Conservation (phyloP, 805 yeast species). For the Yarrowia osloensis region DNA sequence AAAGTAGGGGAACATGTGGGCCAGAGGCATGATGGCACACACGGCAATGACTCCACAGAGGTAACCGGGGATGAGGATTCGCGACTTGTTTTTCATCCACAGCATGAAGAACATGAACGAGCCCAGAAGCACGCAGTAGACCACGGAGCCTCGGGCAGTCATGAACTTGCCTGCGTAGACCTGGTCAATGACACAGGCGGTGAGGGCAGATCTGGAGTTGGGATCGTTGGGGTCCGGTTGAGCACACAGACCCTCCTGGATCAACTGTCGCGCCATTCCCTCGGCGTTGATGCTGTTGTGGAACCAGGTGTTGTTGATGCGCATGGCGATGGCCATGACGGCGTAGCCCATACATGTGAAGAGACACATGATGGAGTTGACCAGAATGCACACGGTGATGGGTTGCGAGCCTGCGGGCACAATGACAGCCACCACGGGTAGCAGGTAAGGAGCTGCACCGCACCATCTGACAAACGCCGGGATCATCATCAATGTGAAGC, state of each 20-base stretch:
- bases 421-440: slow-evolving; percentile 11
- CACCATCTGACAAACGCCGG: slow-evolving; percentile 9
- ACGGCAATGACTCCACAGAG: slow-evolving; percentile 26
- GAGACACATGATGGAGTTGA: slow-evolving; percentile 23
- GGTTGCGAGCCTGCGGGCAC: slow-evolving; percentile 6
- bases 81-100: slow-evolving; percentile 26
- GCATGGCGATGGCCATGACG: slow-evolving; percentile 19
- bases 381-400: not conserved
- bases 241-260: not conserved
- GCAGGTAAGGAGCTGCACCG: not conserved
- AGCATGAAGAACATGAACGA: slow-evolving; percentile 24
- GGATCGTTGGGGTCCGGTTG: not conserved
- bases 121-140: slow-evolving; percentile 10
- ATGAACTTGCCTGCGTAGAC: not conserved
- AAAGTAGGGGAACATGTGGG: slow-evolving; percentile 8
- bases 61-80: slow-evolving; percentile 26
- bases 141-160: slow-evolving; percentile 7
- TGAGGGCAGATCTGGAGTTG: not conserved
- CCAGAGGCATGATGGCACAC: slow-evolving; percentile 1
- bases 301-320: slow-evolving; percentile 20
- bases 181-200: not conserved
- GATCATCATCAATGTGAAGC: slow-evolving; percentile 15
- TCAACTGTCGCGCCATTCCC: not conserved
- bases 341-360: slow-evolving; percentile 3
- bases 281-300: slow-evolving; percentile 18